These are phyloP conservation scores for Euphorbia lathyris DNA, from an alignment of 345 rosid genomes.

Conservation along the genomic window DNA sequence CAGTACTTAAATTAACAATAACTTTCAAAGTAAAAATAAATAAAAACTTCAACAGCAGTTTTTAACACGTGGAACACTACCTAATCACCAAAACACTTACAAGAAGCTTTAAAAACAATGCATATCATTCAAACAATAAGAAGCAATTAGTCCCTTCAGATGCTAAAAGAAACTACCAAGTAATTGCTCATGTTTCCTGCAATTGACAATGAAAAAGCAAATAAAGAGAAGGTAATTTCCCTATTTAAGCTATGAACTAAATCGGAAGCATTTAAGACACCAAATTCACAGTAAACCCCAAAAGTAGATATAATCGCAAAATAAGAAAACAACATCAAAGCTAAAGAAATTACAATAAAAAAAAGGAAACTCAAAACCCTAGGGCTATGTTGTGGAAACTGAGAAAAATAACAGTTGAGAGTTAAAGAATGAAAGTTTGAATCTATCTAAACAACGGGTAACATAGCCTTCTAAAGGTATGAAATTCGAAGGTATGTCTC, in stretches of 20 bases:
- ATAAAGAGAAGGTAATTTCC: background rate
- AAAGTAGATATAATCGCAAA: background rate
- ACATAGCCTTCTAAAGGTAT: background rate
- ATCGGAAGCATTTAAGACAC: background rate
- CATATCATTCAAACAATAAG: background rate
- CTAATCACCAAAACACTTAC: background rate
- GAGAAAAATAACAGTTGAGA: background rate
- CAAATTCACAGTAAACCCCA: background rate
- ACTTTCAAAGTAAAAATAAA: background rate
- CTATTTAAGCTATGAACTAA: background rate
- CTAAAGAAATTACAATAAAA: background rate
- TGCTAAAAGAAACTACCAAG: background rate
- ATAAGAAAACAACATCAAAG: background rate
- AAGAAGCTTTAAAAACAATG: background rate
- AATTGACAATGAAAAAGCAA: background rate
- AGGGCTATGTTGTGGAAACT: background rate
- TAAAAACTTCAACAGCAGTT: background rate
- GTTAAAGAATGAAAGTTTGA: background rate
- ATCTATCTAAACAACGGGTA: constrained; percentile 2
- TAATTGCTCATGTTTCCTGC: background rate
- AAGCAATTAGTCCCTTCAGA: background rate
- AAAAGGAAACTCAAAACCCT: constrained; percentile 14
- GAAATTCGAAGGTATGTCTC: background rate
- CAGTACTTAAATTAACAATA: background rate
- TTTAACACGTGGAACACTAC: background rate